These are phyloP conservation scores for Lactarius evosmus DNA, from an alignment of 768 basidiomycete genomes.

Conservation along the genomic window DNA sequence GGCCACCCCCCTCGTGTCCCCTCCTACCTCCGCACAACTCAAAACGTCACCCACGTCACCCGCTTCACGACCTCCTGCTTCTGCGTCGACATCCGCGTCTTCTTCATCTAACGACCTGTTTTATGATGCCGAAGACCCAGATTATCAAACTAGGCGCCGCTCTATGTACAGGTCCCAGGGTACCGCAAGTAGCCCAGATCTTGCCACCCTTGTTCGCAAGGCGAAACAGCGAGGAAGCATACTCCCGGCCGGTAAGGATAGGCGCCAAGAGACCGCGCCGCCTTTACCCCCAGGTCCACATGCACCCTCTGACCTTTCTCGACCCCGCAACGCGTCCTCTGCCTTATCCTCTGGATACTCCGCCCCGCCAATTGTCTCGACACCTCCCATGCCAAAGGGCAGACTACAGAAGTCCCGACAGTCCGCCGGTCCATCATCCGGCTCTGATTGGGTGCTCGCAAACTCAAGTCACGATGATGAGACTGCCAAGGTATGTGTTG, in stretches of 20 bases:
- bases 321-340: slow-evolving; percentile 43
- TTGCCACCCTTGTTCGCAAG: slow-evolving; percentile 82
- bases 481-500: slow-evolving; percentile 45
- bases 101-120: slow-evolving; percentile 58
- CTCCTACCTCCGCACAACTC: slow-evolving; percentile 61
- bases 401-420: slow-evolving; percentile 25
- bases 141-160: slow-evolving; percentile 70
- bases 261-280: slow-evolving; percentile 42
- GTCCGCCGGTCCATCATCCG: slow-evolving; percentile 29
- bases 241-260: slow-evolving; percentile 37
- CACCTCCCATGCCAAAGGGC: slow-evolving; percentile 33
- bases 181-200: slow-evolving; percentile 88
- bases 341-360: slow-evolving; percentile 36
- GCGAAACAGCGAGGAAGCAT: slow-evolving; percentile 65
- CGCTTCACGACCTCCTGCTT: slow-evolving; percentile 31
- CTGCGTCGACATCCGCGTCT: slow-evolving; percentile 43
- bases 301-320: slow-evolving; percentile 21
- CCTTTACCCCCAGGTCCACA: slow-evolving; percentile 38
- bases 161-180: slow-evolving; percentile 87
- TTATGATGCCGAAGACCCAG: slow-evolving; percentile 62
- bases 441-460: slow-evolving; percentile 48
- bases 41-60: slow-evolving; percentile 35
- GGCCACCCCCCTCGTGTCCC: slow-evolving; percentile 58
- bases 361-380: slow-evolving; percentile 32
- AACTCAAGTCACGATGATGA: slow-evolving; percentile 44